Evolutionary conservation across 2,329 filamentous ascomycete genomes (phyloP), one percentile per base, ranked within the genome.

Genomic region (Truncatella angustata): DNA sequence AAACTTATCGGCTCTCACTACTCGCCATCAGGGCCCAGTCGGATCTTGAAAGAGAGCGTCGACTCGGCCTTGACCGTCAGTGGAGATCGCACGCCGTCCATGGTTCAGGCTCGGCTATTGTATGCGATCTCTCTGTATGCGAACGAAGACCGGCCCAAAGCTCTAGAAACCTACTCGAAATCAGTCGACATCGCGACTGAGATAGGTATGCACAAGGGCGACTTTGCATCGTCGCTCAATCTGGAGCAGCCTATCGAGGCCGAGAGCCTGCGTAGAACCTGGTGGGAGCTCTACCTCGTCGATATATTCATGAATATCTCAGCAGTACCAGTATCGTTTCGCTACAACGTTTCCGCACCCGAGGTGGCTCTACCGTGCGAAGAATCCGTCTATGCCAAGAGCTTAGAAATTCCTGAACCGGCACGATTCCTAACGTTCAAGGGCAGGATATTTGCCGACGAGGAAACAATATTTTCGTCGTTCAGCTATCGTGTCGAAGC

Each of bases 291-390:
- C 40, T 44, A 44, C 6, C n/a, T 44, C 20, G 40, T 44, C 10
- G 40, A 44, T n/a, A 23, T 44, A 4, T 44, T 44, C 40, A 44
- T 44, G 40, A 44, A 44, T 23, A 44, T 44, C 11, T 44, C 40
- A 10, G 24, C 40, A 7, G 28, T 16, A n/a, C 40, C 40, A 28
- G 20, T 44, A 7, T 24, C 40, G 16, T 44, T 44, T 44, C n/a
- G 24, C 12, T 44, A 23, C 40, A 28, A 44, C 5, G 24, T 44
- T 28, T n/a, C 40, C 7, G 28, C 40, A 28, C 40, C 40, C 23
- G 40, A 44, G 24, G 40, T 44, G 20, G 40, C 40, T 14, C 24
- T 44, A 23, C 40, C 40, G 10, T 44, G 40, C 10, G 40, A 44
- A 6, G 40, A 44, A 44, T 21, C 40, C 23, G 12, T 28, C 5